Conservation (phyloP, 1,284 basidiomycete genomes). For the Cryptococcus maquisensis region DNA sequence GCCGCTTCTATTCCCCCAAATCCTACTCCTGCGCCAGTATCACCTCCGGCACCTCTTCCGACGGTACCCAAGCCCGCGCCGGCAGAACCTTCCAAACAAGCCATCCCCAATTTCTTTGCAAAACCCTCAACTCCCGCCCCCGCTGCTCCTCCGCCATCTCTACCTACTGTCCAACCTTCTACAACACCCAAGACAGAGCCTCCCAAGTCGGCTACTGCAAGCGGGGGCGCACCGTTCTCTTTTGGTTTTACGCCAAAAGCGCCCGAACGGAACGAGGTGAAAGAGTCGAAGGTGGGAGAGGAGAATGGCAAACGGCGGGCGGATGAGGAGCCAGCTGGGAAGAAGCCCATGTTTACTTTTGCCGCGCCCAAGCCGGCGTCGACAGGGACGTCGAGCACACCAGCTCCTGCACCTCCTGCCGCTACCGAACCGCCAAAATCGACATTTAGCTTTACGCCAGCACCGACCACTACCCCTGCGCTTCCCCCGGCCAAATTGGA, state of each 20-base stretch:
- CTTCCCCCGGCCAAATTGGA: background rate
- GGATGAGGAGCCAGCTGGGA: background rate
- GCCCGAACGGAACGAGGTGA: background rate
- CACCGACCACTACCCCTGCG: conserved; percentile 1
- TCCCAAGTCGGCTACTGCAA: background rate
- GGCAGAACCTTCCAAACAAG: too few species aligned
- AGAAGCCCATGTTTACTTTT: background rate
- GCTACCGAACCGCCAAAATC: background rate
- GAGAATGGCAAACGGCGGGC: background rate
- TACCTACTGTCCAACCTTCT: too few species aligned
- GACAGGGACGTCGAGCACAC: background rate
- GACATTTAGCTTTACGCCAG: background rate
- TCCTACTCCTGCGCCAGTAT: background rate
- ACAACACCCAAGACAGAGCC: too few species aligned
- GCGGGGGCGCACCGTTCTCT: background rate
- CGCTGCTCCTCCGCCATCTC: too few species aligned
- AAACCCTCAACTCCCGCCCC: background rate
- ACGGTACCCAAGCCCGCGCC: too few species aligned
- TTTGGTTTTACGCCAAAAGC: background rate
- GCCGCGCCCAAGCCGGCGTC: background rate
- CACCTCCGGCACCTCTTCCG: background rate
- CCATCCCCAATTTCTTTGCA: background rate
- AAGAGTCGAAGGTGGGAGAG: background rate
- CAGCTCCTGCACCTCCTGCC: background rate
- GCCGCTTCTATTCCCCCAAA: background rate